phyloP scores from a whole-genome alignment of 1,284 basidiomycete genomes.

The Apiotrichum gamsii region DNA sequence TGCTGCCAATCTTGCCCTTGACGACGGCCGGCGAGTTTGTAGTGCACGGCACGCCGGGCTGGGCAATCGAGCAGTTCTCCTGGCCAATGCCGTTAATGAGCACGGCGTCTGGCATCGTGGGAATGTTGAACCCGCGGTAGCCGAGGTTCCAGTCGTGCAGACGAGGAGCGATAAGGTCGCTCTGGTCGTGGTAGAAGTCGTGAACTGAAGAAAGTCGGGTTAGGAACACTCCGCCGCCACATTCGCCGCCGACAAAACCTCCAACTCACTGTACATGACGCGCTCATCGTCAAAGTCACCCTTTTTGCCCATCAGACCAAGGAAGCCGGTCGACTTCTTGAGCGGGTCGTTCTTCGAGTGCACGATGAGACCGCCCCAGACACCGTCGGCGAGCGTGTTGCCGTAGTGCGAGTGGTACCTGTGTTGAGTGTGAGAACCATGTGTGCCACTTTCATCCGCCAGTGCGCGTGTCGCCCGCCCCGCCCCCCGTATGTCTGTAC shows the following conservation, averaged over 20 bases:
- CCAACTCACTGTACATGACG: slow-evolving; percentile 21
- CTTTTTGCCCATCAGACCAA: no score
- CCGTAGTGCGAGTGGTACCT: slow-evolving; percentile 32
- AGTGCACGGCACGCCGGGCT: slow-evolving; percentile 5
- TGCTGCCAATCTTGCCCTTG: neutral
- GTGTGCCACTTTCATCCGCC: no score
- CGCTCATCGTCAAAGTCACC: slow-evolving; percentile 28
- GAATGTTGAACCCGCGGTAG: slow-evolving; percentile 2
- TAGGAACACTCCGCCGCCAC: no score
- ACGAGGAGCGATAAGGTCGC: slow-evolving; percentile 18
- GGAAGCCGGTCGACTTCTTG: slow-evolving; percentile 8
- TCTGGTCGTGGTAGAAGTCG: slow-evolving; percentile 28
- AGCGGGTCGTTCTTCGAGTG: slow-evolving; percentile 28
- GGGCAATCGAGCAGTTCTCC: slow-evolving; percentile 3
- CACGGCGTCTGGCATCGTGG: slow-evolving; percentile 21
- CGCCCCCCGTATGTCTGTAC: no score
- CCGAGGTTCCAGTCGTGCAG: neutral
- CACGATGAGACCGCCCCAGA: slow-evolving; percentile 28
- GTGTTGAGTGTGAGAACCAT: slow-evolving; percentile 14
- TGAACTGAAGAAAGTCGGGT: no score
- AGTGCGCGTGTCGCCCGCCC: no score
- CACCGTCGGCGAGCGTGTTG: slow-evolving; percentile 30
- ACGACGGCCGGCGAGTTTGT: neutral
- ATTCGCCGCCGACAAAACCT: no score
- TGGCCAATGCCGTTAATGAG: slow-evolving; percentile 29